These are phyloP conservation scores for Thoreauomyces humboldtii DNA, from an alignment of 192 early-diverging fungal genomes.

Conservation along the genomic window DNA sequence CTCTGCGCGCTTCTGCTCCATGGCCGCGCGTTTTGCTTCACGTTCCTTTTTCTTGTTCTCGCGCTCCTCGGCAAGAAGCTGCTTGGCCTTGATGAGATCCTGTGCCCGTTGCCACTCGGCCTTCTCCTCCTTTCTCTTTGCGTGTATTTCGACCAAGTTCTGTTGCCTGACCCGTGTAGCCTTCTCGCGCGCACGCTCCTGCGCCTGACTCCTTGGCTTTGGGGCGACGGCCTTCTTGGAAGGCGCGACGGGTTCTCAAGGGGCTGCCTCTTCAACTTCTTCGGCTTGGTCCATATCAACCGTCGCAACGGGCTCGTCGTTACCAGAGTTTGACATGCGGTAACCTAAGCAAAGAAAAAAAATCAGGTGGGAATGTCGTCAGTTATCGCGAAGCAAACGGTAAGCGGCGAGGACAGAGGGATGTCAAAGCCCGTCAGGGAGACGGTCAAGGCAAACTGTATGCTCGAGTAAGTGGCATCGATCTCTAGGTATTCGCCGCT, in stretches of 20 bases:
- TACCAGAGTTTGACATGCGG: neutral
- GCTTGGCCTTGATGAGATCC: too few species aligned
- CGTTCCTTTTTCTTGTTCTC: neutral
- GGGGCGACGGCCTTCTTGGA: too few species aligned
- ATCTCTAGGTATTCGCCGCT: conserved; percentile 10
- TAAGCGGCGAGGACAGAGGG: conserved; percentile 5
- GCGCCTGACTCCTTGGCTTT: too few species aligned
- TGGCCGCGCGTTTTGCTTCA: too few species aligned
- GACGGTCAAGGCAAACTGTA: conserved; percentile 16
- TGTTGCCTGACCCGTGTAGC: too few species aligned
- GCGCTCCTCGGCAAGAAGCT: too few species aligned
- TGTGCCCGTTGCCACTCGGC: neutral
- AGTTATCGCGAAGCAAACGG: conserved; percentile 5
- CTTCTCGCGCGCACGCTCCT: too few species aligned
- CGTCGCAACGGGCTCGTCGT: neutral
- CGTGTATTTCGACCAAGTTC: neutral
- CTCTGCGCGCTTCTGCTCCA: too few species aligned
- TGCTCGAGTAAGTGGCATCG: neutral
- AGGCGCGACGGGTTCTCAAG: too few species aligned
- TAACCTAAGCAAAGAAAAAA: conserved; percentile 5
- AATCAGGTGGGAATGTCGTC: conserved; percentile 5
- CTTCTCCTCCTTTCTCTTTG: neutral
- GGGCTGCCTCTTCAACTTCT: too few species aligned
- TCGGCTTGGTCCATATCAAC: too few species aligned
- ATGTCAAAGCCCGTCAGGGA: conserved; percentile 4